These are phyloP conservation scores for Trichoderma brevicompactum DNA, from an alignment of 2,329 filamentous ascomycete species.

Conservation along the genomic window DNA sequence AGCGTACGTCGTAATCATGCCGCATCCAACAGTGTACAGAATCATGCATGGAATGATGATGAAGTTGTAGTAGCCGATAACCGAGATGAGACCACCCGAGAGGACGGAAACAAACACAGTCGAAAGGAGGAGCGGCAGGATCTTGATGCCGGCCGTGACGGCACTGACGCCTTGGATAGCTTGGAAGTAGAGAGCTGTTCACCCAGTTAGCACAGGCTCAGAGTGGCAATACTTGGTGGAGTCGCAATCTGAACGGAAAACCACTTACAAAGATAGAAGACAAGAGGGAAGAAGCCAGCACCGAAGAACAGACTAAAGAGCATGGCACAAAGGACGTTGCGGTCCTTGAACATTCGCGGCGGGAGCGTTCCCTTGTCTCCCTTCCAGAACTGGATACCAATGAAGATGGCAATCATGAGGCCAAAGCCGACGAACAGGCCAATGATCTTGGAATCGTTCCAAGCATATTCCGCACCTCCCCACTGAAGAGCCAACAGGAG, in stretches of 20 bases:
- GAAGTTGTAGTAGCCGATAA: slow-evolving; percentile 48
- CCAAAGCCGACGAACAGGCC: slow-evolving; percentile 57
- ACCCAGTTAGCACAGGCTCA: neutral
- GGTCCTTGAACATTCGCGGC: slow-evolving; percentile 50
- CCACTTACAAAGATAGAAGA: slow-evolving; percentile 57
- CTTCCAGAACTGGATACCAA: slow-evolving; percentile 51
- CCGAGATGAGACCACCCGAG: slow-evolving; percentile 48
- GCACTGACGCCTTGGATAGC: slow-evolving; percentile 57
- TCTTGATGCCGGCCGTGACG: slow-evolving; percentile 59
- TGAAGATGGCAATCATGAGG: slow-evolving; percentile 52
- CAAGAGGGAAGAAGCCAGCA: slow-evolving; percentile 56
- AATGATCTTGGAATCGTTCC: slow-evolving; percentile 54
- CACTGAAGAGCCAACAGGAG: slow-evolving; percentile 61
- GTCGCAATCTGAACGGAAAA: neutral
- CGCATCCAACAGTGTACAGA: slow-evolving; percentile 52
- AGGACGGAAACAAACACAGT: slow-evolving; percentile 54
- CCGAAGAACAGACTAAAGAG: slow-evolving; percentile 55
- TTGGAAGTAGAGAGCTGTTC: slow-evolving; percentile 56
- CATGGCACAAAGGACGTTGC: slow-evolving; percentile 48
- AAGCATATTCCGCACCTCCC: slow-evolving; percentile 58
- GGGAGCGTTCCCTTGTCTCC: slow-evolving; percentile 52
- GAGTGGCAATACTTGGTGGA: neutral
- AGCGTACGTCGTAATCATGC: slow-evolving; percentile 59
- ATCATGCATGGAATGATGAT: slow-evolving; percentile 50
- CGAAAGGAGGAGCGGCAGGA: slow-evolving; percentile 58